These are phyloP conservation scores for Volvariella surrecta DNA, from an alignment of 1,284 basidiomycete genomes.

Conservation along the genomic window DNA sequence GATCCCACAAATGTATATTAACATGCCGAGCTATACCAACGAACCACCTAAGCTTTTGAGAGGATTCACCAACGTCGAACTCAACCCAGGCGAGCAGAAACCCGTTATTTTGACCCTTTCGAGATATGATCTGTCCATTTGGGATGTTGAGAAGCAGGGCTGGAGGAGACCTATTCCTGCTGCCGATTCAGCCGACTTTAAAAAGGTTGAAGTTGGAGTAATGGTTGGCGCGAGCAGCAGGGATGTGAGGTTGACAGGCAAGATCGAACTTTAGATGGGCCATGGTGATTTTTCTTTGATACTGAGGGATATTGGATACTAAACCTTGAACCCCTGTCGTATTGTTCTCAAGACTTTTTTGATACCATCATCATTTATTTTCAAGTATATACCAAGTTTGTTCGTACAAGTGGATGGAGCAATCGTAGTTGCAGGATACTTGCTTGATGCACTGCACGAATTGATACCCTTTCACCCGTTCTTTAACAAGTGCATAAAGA, in stretches of 20 bases:
- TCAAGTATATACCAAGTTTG: too few relatives aligned
- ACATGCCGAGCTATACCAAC: conserved; percentile 44
- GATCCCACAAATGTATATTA: conserved; percentile 61
- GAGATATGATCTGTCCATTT: conserved; percentile 54
- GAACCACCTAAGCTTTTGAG: conserved; percentile 56
- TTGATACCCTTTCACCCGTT: too few relatives aligned
- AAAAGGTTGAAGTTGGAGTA: conserved; percentile 31
- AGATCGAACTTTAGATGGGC: conserved; percentile 6
- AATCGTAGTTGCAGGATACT: too few relatives aligned
- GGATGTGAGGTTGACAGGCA: conserved; percentile 25
- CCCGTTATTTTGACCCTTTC: conserved; percentile 49
- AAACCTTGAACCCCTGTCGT: too few relatives aligned
- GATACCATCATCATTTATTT: too few relatives aligned
- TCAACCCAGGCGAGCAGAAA: conserved; percentile 37
- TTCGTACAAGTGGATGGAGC: too few relatives aligned
- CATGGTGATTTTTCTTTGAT: too few relatives aligned
- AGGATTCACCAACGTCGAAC: conserved; percentile 54
- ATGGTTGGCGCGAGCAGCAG: conserved; percentile 47
- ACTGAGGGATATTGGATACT: too few relatives aligned
- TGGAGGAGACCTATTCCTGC: background rate
- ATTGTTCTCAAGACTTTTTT: too few relatives aligned
- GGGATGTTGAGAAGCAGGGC: conserved; percentile 29
- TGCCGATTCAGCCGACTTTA: too few relatives aligned
- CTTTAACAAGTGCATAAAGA: too few relatives aligned
- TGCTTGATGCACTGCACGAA: too few relatives aligned